These are phyloP conservation scores for Mycena belliarum DNA, from an alignment of 768 basidiomycete genomes.

Conservation along the genomic window DNA sequence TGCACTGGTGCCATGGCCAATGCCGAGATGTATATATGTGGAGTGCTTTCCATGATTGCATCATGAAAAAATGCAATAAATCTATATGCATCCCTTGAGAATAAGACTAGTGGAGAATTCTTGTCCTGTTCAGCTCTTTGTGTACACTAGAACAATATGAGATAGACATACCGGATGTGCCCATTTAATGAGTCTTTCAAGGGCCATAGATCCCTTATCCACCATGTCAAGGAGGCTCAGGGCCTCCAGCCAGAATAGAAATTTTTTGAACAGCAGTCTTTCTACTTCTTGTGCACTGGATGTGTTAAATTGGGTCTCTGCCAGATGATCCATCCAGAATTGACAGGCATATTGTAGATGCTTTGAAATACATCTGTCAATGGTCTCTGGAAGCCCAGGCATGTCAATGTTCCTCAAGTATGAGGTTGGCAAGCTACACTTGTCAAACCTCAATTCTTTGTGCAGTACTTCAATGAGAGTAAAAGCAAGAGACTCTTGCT, in stretches of 20 bases:
- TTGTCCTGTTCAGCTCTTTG: neutral
- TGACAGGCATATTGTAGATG: neutral
- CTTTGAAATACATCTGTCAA: neutral
- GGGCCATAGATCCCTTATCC: too few species aligned
- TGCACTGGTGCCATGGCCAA: too few species aligned
- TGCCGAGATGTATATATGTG: too few species aligned
- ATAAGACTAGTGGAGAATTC: neutral
- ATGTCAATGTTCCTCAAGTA: too few species aligned
- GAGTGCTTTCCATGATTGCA: neutral
- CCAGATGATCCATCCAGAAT: conserved; percentile 1
- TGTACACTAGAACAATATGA: neutral
- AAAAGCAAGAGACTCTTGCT: neutral
- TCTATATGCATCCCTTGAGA: neutral
- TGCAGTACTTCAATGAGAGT: neutral
- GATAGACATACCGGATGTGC: neutral
- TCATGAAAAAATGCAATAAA: neutral
- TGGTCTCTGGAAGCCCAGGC: neutral
- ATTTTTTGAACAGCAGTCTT: too few species aligned
- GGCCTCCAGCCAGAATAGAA: too few species aligned
- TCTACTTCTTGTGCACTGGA: too few species aligned
- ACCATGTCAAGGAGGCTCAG: too few species aligned
- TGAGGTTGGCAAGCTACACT: too few species aligned
- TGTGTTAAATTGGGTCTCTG: neutral
- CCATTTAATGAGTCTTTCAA: neutral
- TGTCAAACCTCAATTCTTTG: neutral